Base-by-base conservation (phyloP, 1,284 basidiomycete species). In the Cutaneotrichosporon sp. region DNA sequence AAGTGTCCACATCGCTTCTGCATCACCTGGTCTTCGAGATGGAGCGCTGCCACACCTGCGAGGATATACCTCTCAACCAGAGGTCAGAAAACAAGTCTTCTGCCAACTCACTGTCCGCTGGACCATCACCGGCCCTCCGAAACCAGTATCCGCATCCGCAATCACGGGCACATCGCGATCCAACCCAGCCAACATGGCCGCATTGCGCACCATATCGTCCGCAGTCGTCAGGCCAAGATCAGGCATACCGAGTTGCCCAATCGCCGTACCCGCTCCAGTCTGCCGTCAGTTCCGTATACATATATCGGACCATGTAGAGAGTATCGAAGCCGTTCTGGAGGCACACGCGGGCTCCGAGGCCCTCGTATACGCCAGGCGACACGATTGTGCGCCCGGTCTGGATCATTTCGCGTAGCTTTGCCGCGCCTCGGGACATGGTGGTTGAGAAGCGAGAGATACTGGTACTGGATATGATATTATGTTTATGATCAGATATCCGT, bases 11-110 rank as follows among this genome's bases (percentile, higher is more conserved):
- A 91, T 62, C 90, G 87, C 78, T 91, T 91, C 7, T 88, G 89
- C 74, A 90, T 87, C 3, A 90, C 89, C 78, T 91, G 90, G 74
- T 91, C 90, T 76, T 91, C 90, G 55, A 91, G 90, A 76, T 91
- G 90, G 70, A 90, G 81, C 0, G 82, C 90, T 6, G 90, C 90
- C 38, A 91, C 86, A 30, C 90, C 90, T 1, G 88, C 86, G 49
- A 85, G 84, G 22, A 83, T 85, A 70, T 91, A 91, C 73, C 89
- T 85, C 26, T 82, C 85, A 13, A 91, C 88, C 2, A 88, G 61
- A 26, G 21, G 56, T 67, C 60, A 67, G 59, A 3, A 26, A 26
- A 26, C 26, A 26, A 26, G 26, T 26, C 26, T 26, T 1, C 1
- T 3, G 26, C 26, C 2, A 10, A 58, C 63, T 47, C 50, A 65